phyloP scores from a whole-genome alignment of 1,284 basidiomycete genomes.

The Heterobasidion parviporum region DNA sequence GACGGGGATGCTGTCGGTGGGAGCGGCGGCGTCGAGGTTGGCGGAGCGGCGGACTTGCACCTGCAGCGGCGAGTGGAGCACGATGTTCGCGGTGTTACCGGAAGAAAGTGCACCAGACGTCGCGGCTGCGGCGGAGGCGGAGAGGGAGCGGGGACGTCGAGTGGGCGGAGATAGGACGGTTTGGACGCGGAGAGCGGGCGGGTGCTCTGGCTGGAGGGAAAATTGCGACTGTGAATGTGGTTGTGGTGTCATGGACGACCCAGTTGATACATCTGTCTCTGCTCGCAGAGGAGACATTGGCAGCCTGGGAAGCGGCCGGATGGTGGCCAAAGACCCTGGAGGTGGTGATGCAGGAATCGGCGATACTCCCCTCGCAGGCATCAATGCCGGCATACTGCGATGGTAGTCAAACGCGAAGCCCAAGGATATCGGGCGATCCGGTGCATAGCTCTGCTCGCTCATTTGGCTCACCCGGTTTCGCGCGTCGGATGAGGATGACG shows the following conservation, averaged over 20 bases:
- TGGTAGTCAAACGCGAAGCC: slow-evolving; percentile 11
- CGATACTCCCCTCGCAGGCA: neutral
- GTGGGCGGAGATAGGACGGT: slow-evolving; percentile 6
- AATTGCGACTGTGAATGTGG: slow-evolving; percentile 10
- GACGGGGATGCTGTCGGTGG: slow-evolving; percentile 59
- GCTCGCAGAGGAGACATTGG: slow-evolving; percentile 1
- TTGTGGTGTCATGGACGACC: neutral
- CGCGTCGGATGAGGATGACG: slow-evolving; percentile 7
- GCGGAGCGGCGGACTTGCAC: neutral
- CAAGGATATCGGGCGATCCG: slow-evolving; percentile 10
- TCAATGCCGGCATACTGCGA: neutral
- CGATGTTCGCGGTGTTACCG: slow-evolving; percentile 4
- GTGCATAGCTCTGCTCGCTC: slow-evolving; percentile 1
- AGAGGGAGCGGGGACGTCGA: slow-evolving; percentile 4
- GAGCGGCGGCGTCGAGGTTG: slow-evolving; percentile 27
- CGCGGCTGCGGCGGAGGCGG: slow-evolving; percentile 1
- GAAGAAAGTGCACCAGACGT: neutral
- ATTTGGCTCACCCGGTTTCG: slow-evolving; percentile 3
- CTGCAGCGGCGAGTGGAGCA: slow-evolving; percentile 12
- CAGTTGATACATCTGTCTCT: neutral
- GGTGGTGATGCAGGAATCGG: neutral
- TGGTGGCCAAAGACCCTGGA: slow-evolving; percentile 3
- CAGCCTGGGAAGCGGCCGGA: slow-evolving; percentile 12
- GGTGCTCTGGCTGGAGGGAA: slow-evolving; percentile 9
- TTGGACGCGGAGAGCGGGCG: slow-evolving; percentile 6